Percentiles rank a stretch among this genome's conserved stretches.
Evolutionary conservation across 164 flowering plant species (phyloP).

Genomic region (Taxillus chinensis): DNA sequence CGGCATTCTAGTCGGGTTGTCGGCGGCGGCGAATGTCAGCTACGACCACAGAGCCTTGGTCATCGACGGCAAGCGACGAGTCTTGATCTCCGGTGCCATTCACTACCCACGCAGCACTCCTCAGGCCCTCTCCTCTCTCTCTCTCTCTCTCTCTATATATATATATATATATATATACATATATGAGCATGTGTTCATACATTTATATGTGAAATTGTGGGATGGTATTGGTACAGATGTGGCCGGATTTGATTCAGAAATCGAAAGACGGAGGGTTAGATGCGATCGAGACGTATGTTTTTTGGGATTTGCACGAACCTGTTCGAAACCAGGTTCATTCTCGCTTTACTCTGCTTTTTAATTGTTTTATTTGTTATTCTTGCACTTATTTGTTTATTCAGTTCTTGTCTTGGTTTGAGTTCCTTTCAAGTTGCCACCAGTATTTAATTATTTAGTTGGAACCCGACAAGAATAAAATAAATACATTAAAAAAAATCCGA

Average conservation of each 20-base stretch:
- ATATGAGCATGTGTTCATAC: too few relatives aligned
- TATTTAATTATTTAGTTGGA: too few relatives aligned
- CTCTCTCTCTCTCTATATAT: too few relatives aligned
- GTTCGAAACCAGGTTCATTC: slow-evolving; percentile 45
- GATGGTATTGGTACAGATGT: slow-evolving; percentile 50
- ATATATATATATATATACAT: too few relatives aligned
- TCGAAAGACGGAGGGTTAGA: slow-evolving; percentile 95
- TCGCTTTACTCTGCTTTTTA: neutral
- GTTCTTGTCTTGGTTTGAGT: neutral
- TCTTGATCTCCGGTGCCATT: slow-evolving; percentile 27
- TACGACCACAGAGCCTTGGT: slow-evolving; percentile 24
- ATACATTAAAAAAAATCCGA: too few relatives aligned
- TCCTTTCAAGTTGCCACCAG: neutral
- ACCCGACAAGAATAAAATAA: too few relatives aligned
- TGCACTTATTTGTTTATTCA: neutral
- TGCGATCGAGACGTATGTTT: slow-evolving; percentile 86
- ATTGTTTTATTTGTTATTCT: neutral
- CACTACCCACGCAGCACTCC: slow-evolving; percentile 34
- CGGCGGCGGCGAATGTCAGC: neutral
- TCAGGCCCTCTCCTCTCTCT: slow-evolving; percentile 10
- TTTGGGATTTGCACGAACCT: slow-evolving; percentile 93
- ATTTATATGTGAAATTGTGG: too few relatives aligned
- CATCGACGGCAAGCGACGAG: slow-evolving; percentile 17
- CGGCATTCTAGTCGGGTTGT: too few relatives aligned
- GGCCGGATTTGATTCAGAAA: slow-evolving; percentile 88